Base-by-base conservation (phyloP, 805 yeast species). In the Candida coquimbonensis region DNA sequence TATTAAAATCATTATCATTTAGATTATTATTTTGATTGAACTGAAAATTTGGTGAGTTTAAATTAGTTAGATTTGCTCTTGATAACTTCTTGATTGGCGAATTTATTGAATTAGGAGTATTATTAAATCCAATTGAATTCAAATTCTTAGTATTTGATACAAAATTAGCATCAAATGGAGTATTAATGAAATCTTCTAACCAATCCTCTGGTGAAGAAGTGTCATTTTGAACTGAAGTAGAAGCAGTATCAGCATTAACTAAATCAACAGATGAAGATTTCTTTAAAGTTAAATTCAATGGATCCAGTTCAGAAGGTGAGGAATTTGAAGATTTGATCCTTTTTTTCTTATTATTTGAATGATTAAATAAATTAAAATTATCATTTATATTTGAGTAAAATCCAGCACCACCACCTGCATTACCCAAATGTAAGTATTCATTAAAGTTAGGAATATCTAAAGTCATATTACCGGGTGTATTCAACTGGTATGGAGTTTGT, bases 131-230 rank as follows among this genome's bases (percentile, higher is more conserved):
- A 45, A 83, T 75, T 45, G 75, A 76, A 50, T 81, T 71, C 42
- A 73, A 61, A 53, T 78, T 49, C 40, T 57, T 55, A 1, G 73
- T 33, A 55, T 62, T 41, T 69, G 81, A 53, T 34, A 62, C 58
- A 46, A 82, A 76, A 45, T 78, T 75, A 31, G 74, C 70, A 40
- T 81, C 85, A 50, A 76, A 73, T 7, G 88, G 86, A 1, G 86
- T 77, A 45, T 72, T 78, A 42, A 84, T 77, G 53, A 85, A 82
- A 50, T 83, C 88, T 31, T 78, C 73, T 14, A 85, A 65, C 90
- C 91, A 83, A 48, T 78, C 82, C 27, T 75, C 77, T 9, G 66
- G 62, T 3, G 59, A 49, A 42, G 62, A 44, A 45, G 50, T 45
- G 21, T 53, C 54, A 35, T 56, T 56, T 31, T 51, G 54, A 17